These are phyloP conservation scores for Blastobotrys petasosporus DNA, from an alignment of 1,139 yeast species.

Conservation along the genomic window DNA sequence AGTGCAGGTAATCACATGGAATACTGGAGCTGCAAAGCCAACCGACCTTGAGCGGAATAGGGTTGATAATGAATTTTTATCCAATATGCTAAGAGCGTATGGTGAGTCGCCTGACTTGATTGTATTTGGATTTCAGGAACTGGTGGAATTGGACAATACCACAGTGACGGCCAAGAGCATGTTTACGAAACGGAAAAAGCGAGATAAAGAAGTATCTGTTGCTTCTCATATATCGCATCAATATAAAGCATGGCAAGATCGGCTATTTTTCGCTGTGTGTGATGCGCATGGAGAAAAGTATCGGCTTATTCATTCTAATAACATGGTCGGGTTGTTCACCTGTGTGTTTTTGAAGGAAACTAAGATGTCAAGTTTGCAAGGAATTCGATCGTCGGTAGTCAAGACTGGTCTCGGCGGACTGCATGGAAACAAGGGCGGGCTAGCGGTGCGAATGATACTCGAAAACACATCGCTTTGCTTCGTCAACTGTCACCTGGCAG, in stretches of 20 bases:
- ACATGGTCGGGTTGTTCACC: constrained; percentile 77
- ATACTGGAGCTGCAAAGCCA: constrained; percentile 40
- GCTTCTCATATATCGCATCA: constrained; percentile 33
- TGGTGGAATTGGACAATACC: constrained; percentile 84
- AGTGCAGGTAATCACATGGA: constrained; percentile 39
- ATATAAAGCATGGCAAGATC: constrained; percentile 38
- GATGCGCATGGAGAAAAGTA: constrained; percentile 39
- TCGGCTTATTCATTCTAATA: constrained; percentile 70
- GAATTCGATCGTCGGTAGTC: constrained; percentile 70
- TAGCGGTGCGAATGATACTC: constrained; percentile 73
- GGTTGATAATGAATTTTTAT: constrained; percentile 20
- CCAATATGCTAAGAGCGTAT: constrained; percentile 17
- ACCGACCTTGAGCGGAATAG: constrained; percentile 26
- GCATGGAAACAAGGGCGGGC: constrained; percentile 94
- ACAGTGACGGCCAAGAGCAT: constrained; percentile 63
- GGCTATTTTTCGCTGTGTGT: constrained; percentile 22
- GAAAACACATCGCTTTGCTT: constrained; percentile 72
- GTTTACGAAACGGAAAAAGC: constrained; percentile 39
- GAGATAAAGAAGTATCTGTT: constrained; percentile 27
- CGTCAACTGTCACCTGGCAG: constrained; percentile 86
- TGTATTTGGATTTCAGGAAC: constrained; percentile 87
- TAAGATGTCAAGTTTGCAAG: constrained; percentile 44
- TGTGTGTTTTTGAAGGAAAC: constrained; percentile 60
- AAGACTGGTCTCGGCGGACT: constrained; percentile 95
- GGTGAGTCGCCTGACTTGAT: constrained; percentile 57